Base-by-base conservation (phyloP, 177 flowering plant genomes). In the Vitis hybrid region DNA sequence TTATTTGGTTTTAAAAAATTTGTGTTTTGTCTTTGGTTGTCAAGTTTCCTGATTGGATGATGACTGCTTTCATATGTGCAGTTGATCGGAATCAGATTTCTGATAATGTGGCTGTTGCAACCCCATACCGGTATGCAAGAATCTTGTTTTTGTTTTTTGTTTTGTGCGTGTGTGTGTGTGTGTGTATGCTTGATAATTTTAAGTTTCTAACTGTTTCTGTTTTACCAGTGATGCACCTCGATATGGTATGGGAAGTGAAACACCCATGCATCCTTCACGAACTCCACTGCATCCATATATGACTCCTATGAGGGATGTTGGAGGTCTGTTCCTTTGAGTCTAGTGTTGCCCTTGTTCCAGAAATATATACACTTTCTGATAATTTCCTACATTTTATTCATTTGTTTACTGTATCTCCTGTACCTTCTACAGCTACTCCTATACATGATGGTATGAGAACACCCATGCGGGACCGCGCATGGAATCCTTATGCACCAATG, bases 371-470 rank as follows among this genome's bases (percentile, higher is more conserved):
- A 17, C 17, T 40, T 66, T 35, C 3, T 18, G 56, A 58, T 52
- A 32, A 14, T 40, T 56, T 19, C 17, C 2, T 19, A 32, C 17
- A 11, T 10, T 10, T 35, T 62, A 35, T 58, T 11, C n/a, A 19
- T 54, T 56, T 60, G 12, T 32, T 35, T 55, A 6, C 52, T 40
- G 1, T n/a, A 30, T 46, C 13, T 52, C 18, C 59, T 52, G 62
- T 63, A 35, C 13, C 55, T 65, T 71, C 7, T 81, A 62, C 84
- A 91, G 98, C 97, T 27, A 95, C 99, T 30, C 99, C 98, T 14
- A 87, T 89, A 78, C 99, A 95, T 77, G 97, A 93, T 84, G 99
- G 97, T 54, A 95, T 95, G 98, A 84, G 98, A 63, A 93, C 99
- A 40, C 99, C 99, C 9, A 95, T 90, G 98, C 97, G 97, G 50